phyloP scores from a whole-genome alignment of 2,329 filamentous ascomycete species.

The Ustulina deusta region DNA sequence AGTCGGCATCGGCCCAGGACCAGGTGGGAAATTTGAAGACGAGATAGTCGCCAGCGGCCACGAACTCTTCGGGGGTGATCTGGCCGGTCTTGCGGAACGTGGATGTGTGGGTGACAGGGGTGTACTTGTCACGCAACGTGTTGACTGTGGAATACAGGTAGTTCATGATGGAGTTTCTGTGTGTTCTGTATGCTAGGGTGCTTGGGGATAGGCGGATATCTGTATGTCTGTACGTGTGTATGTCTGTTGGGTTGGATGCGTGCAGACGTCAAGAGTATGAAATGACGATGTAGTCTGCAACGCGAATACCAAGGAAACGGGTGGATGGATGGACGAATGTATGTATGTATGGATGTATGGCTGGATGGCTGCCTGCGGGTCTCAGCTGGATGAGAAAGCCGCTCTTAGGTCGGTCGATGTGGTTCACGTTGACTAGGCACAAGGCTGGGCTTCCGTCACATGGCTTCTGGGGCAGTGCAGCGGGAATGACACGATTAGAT shows the following conservation, averaged over 20 bases:
- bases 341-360: slow-evolving; percentile 3
- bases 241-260: slow-evolving; percentile 13
- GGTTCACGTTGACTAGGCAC: slow-evolving; percentile 41
- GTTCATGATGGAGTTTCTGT: slow-evolving; percentile 71
- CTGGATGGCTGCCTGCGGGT: slow-evolving; percentile 32
- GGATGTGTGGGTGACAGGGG: slow-evolving; percentile 88
- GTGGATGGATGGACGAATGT: slow-evolving; percentile 6
- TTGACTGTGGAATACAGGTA: slow-evolving; percentile 93
- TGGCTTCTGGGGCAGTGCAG: slow-evolving; percentile 27
- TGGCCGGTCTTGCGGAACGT: slow-evolving; percentile 95
- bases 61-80: slow-evolving; percentile 97
- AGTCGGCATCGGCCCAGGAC: slow-evolving; percentile 93
- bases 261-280: slow-evolving; percentile 4
- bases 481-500: slow-evolving; percentile 24
- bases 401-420: slow-evolving; percentile 10
- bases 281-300: background rate
- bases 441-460: slow-evolving; percentile 40
- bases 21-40: slow-evolving; percentile 99
- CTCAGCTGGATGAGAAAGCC: slow-evolving; percentile 21
- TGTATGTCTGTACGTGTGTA: slow-evolving; percentile 23
- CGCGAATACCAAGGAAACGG: background rate
- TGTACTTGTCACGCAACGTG: slow-evolving; percentile 89
- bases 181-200: slow-evolving; percentile 14
- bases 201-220: slow-evolving; percentile 11
- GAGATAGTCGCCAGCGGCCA: slow-evolving; percentile 94